Evolutionary conservation across 345 rosid genomes (phyloP), one percentile per base, ranked within the genome.

Genomic region (Salix caprea): DNA sequence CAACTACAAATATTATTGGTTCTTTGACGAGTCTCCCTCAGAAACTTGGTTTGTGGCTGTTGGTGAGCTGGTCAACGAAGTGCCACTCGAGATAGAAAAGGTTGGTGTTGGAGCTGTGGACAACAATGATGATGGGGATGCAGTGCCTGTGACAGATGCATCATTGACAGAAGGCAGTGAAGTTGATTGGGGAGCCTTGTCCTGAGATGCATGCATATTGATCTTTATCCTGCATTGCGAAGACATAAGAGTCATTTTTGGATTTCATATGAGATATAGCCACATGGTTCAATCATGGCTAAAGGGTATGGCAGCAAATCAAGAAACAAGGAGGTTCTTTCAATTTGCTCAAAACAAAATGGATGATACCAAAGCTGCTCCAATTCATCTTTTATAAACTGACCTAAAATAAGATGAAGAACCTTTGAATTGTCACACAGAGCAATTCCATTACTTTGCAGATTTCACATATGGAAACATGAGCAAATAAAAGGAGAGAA

Each of bases 151-250:
- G 10, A 64, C 42, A 16, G 82, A 82, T 26, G 82, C 72, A 28
- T 62, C 83, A 10, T 13, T 64, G 13, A 72, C 79, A 67, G 87
- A 85, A 3, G 85, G 85, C 48, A 80, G 79, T 6, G 86, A 81
- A 72, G 74, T 82, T 66, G 86, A 76, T 24, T 66, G 80, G 5
- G 85, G 79, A 78, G 77, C 61, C 79, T 85, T 89, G 39, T 86
- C 91, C 40, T 87, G 91, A 61, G 92, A 81, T 9, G 94, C 86
- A 74, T 91, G 80, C 98, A 91, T 92, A 83, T 94, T 91, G 34
- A 94, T 82, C 82, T 86, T 92, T 74, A 94, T 94, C 87, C 95
- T 91, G 92, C 86, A 85, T 77, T 77, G 19, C 21, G 77, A 69
- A 62, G 64, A 82, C 50, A 44, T n/a, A 54, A 2, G 15, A 73